Base-by-base conservation (phyloP, 768 basidiomycete species). In the Pulveroboletus sp. region DNA sequence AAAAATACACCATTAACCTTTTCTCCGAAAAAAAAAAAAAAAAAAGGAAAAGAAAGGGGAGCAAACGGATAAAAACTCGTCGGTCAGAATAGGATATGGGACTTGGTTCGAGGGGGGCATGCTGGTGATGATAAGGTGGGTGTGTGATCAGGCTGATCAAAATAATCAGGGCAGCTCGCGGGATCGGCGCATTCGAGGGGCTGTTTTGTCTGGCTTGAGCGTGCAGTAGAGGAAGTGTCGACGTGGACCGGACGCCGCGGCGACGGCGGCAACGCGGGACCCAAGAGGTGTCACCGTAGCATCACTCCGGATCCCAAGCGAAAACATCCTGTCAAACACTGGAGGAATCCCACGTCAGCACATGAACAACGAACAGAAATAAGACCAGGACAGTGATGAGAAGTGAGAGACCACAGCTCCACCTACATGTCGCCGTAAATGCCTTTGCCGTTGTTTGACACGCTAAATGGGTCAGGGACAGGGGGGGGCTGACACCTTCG, bases 311-410 rank as follows among this genome's bases (percentile, higher is more conserved):
- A 91, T 73, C 17, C 89, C 89, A 10, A 93, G 75, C 6, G 85
- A 89, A 63, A 92, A 93, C 91, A 92, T 90, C 27, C 89, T 73
- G 66, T 92, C 89, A 62, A 92, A 93, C 11, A 91, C 90, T 93
- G 1, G 55, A 9, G 11, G 8, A 18, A 7, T 30, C 18, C 17
- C 10, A 39, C 1, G 17, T 36, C 41, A 55, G n/a, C 33, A 31
- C 38, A 15, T 4, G 43, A 28, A 42, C 15, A 3, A 4, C 6
- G 14, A 4, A 35, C 18, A 24, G 17, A 17, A 32, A 5, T 33
- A 14, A 31, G 31, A 3, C 27, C 8, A 8, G 27, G 27, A 28
- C 27, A 28, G 27, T 6, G 27, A 28, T 28, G 27, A 28, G 8
- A 28, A 3, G 27, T 28, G 27, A 28, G 27, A 28, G 21, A 21